Percentiles rank a stretch among this genome's conserved stretches.
Conservation (phyloP, 805 yeast genomes). For the Kodamaea neixiangensis region DNA sequence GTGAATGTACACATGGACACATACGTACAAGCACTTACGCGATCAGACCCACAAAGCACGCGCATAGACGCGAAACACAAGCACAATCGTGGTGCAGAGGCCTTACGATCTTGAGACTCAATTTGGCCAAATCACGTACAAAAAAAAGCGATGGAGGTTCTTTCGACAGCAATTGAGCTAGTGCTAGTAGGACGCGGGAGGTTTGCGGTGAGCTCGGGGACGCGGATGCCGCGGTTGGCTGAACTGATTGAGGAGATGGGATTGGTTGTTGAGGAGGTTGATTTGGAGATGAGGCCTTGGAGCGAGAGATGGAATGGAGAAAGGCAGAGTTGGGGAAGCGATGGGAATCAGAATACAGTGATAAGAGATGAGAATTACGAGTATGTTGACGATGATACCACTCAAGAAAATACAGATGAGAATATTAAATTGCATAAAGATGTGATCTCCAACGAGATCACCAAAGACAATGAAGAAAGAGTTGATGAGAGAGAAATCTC, state of each 20-base stretch:
- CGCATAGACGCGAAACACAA: too few relatives aligned
- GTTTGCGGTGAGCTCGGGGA: slow-evolving; percentile 7
- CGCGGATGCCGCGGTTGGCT: slow-evolving; percentile 2
- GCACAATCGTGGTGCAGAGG: background rate
- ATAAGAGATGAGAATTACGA: too few relatives aligned
- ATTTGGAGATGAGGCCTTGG: background rate
- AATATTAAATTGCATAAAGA: too few relatives aligned
- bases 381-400: too few relatives aligned
- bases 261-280: slow-evolving; percentile 3
- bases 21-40: too few relatives aligned
- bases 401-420: too few relatives aligned
- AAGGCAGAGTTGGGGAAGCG: background rate
- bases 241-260: slow-evolving; percentile 1
- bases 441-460: too few relatives aligned
- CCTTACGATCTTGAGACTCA: background rate
- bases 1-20: too few relatives aligned
- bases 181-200: slow-evolving; percentile 4
- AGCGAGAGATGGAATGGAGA: background rate
- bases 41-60: too few relatives aligned
- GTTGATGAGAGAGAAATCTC: too few relatives aligned
- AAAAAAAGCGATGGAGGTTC: slow-evolving; percentile 5
- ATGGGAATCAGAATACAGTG: background rate
- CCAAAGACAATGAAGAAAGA: too few relatives aligned
- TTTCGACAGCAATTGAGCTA: slow-evolving; percentile 7
- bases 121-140: background rate